Conservation (phyloP, 768 basidiomycete genomes). For the Kwoniella sp. region DNA sequence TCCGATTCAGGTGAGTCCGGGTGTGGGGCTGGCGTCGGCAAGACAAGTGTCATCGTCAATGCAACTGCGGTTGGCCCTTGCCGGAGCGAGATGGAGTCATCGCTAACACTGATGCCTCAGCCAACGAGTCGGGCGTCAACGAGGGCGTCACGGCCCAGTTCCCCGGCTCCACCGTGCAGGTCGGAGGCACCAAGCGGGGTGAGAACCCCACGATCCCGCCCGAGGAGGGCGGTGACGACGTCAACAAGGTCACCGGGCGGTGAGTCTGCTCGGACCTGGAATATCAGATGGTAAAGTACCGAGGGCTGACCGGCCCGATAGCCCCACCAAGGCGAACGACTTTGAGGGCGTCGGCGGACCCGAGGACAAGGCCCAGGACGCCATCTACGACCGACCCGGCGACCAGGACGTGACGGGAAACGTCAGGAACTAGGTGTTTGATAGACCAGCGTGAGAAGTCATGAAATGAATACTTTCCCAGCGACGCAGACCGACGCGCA, state of each 20-base stretch:
- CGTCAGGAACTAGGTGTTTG: conserved; percentile 5
- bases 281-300: too few species aligned
- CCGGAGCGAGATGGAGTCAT: too few species aligned
- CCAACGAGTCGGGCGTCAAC: conserved; percentile 31
- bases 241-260: conserved; percentile 28
- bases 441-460: not conserved
- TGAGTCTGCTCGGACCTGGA: conserved; percentile 9
- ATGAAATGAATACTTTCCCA: not conserved
- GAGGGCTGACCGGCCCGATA: not conserved
- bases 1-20: conserved; percentile 25
- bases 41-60: too few species aligned
- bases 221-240: conserved; percentile 30
- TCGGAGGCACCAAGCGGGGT: conserved; percentile 32
- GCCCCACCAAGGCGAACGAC: conserved; percentile 31
- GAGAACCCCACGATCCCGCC: conserved; percentile 36
- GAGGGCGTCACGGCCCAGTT: conserved; percentile 36
- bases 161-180: conserved; percentile 36
- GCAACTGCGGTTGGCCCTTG: too few species aligned
- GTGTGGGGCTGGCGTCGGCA: too few species aligned
- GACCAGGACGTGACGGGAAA: conserved; percentile 29
- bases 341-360: conserved; percentile 36
- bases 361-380: conserved; percentile 24
- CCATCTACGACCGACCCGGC: conserved; percentile 25
- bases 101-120: too few species aligned
- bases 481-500: too few species aligned